Percentiles rank a stretch among this genome's conserved stretches.
Evolutionary conservation across 306 rosid genomes (phyloP).

Genomic region (Vigna radiata): DNA sequence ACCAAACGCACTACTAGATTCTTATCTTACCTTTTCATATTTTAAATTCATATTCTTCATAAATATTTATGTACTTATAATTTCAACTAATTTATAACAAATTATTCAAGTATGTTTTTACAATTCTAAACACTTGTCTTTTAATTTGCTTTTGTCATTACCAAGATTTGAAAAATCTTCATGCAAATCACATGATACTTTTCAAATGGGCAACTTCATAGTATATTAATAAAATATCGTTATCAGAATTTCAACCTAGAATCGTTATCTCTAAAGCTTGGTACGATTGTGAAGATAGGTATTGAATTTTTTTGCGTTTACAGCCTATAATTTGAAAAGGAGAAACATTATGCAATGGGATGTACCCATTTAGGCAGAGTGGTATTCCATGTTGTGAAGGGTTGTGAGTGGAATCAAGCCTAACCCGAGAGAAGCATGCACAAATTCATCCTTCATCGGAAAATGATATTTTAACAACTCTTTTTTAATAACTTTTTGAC

Average conservation of each 20-base stretch:
- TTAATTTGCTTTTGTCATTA: not conserved
- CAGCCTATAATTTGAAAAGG: conserved; percentile 31
- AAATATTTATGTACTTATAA: not conserved
- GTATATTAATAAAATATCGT: not conserved
- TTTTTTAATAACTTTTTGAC: too few relatives aligned
- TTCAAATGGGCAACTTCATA: not conserved
- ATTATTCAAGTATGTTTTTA: not conserved
- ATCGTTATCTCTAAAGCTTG: conserved; percentile 43
- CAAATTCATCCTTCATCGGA: conserved; percentile 39
- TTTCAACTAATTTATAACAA: not conserved
- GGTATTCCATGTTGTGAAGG: conserved; percentile 27
- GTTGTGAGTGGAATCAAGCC: conserved; percentile 42
- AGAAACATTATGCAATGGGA: not conserved
- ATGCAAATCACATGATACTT: conserved; percentile 3
- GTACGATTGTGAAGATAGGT: conserved; percentile 29
- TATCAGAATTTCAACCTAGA: not conserved
- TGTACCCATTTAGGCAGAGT: conserved; percentile 19
- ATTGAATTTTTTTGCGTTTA: conserved; percentile 21
- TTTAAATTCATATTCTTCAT: not conserved
- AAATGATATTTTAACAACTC: too few relatives aligned
- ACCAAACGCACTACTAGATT: too few relatives aligned
- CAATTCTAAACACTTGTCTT: not conserved
- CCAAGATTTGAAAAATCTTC: not conserved
- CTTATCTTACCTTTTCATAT: not conserved
- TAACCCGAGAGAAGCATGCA: conserved; percentile 39